Conservation (phyloP, 1,284 basidiomycete genomes). For the Ustilago tritici region DNA sequence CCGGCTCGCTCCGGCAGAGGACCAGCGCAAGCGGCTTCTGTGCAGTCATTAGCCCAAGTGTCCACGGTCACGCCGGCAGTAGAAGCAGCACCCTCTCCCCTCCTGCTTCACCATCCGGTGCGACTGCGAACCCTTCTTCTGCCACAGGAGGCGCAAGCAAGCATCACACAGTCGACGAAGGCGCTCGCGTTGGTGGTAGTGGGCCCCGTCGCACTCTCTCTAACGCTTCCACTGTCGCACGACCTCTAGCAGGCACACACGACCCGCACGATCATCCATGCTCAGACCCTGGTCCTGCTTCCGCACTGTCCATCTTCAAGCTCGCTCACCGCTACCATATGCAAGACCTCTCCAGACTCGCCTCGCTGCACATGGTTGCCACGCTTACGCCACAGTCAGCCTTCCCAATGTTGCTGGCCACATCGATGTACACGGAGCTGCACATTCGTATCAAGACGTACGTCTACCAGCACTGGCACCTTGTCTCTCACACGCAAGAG, state of each 20-base stretch:
- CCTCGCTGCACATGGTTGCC: slow-evolving; percentile 80
- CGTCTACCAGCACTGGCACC: slow-evolving; percentile 63
- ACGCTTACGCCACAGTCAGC: slow-evolving; percentile 79
- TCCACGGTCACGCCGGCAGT: background rate
- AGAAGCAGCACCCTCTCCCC: slow-evolving; percentile 17
- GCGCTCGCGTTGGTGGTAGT: background rate
- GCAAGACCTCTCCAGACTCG: slow-evolving; percentile 76
- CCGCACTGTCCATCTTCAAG: slow-evolving; percentile 81
- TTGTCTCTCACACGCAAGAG: slow-evolving; percentile 53
- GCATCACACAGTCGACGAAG: slow-evolving; percentile 18
- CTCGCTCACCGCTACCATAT: slow-evolving; percentile 83
- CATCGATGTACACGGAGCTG: slow-evolving; percentile 57
- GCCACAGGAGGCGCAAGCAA: slow-evolving; percentile 8
- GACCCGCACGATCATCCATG: slow-evolving; percentile 84
- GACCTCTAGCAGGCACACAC: background rate
- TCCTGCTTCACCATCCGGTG: slow-evolving; percentile 21
- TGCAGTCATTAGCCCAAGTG: background rate
- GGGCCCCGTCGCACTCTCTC: slow-evolving; percentile 12
- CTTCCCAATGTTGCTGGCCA: slow-evolving; percentile 78
- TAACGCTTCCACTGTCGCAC: slow-evolving; percentile 9
- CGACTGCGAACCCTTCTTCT: background rate
- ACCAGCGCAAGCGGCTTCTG: slow-evolving; percentile 12
- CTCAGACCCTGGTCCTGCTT: slow-evolving; percentile 70
- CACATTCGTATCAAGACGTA: slow-evolving; percentile 61
- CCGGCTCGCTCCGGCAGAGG: slow-evolving; percentile 38